Conservation (phyloP, 2,329 filamentous ascomycete genomes). For the Penicillium sp. region DNA sequence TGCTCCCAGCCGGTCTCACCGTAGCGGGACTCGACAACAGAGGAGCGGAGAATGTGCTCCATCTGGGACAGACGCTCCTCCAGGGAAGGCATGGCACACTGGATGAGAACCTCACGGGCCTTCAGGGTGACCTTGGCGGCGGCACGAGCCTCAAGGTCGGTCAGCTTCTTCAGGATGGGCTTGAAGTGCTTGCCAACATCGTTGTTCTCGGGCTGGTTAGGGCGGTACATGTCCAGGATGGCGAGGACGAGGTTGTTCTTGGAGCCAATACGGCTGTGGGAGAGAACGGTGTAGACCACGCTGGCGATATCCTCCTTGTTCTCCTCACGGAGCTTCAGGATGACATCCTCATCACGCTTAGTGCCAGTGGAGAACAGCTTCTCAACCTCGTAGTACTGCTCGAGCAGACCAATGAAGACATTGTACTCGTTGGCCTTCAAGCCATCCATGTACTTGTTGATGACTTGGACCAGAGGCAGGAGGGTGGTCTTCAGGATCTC, state of each 20-base stretch:
- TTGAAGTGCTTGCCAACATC: conserved; percentile 89
- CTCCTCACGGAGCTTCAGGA: conserved; percentile 91
- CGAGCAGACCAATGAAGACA: conserved; percentile 77
- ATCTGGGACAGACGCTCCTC: conserved; percentile 95
- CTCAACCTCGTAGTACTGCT: conserved; percentile 83
- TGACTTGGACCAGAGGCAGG: conserved; percentile 74
- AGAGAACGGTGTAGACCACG: conserved; percentile 87
- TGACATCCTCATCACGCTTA: conserved; percentile 87
- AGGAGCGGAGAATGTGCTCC: conserved; percentile 96
- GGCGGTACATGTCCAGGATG: conserved; percentile 90
- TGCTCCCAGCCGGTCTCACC: conserved; percentile 98
- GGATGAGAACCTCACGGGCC: conserved; percentile 95
- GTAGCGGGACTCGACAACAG: conserved; percentile 95
- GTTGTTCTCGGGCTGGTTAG: conserved; percentile 87
- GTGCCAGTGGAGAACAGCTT: conserved; percentile 83
- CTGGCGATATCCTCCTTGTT: conserved; percentile 89
- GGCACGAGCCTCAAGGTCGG: conserved; percentile 82
- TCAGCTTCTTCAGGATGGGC: conserved; percentile 78
- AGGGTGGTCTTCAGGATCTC: conserved; percentile 74
- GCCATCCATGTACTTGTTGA: conserved; percentile 81
- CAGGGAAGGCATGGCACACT: conserved; percentile 92
- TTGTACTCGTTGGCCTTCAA: conserved; percentile 88
- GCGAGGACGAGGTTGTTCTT: conserved; percentile 95
- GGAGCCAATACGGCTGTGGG: conserved; percentile 86
- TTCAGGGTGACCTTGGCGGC: conserved; percentile 97